Evolutionary conservation across 1,284 basidiomycete genomes (phyloP).

Genomic region (Naganishia liquefaciens): DNA sequence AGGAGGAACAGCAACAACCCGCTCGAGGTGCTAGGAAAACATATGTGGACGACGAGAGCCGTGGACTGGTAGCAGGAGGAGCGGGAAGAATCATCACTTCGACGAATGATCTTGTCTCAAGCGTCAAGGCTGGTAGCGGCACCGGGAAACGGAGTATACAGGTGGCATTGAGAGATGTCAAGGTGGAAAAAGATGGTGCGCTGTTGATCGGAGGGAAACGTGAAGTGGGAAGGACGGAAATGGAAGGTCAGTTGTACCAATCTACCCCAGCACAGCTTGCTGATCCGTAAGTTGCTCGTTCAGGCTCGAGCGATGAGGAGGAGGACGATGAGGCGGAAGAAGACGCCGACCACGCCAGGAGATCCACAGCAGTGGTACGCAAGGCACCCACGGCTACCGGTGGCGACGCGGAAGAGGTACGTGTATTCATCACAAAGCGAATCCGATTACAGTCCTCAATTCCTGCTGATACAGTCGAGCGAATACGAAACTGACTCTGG

Average conservation of each 20-base stretch:
- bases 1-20: conserved; percentile 15
- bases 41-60: conserved; percentile 2
- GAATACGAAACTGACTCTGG: conserved; percentile 54
- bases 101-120: conserved; percentile 30
- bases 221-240: conserved; percentile 36
- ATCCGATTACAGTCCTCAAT: background rate
- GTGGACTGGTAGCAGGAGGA: conserved; percentile 48
- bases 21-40: background rate
- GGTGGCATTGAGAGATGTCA: conserved; percentile 44
- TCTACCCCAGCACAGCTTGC: background rate
- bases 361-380: conserved; percentile 4
- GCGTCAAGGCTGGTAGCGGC: conserved; percentile 17
- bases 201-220: conserved; percentile 38
- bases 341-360: conserved; percentile 43
- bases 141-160: conserved; percentile 34
- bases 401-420: conserved; percentile 23
- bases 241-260: conserved; percentile 36
- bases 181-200: conserved; percentile 43
- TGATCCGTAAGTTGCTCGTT: background rate
- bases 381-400: conserved; percentile 31
- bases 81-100: conserved; percentile 47
- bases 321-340: conserved; percentile 40
- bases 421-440: background rate
- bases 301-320: conserved; percentile 42
- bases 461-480: conserved; percentile 43